Evolutionary conservation across 352 stramenopile species (phyloP).

Genomic region (Phytophthora brassicae): DNA sequence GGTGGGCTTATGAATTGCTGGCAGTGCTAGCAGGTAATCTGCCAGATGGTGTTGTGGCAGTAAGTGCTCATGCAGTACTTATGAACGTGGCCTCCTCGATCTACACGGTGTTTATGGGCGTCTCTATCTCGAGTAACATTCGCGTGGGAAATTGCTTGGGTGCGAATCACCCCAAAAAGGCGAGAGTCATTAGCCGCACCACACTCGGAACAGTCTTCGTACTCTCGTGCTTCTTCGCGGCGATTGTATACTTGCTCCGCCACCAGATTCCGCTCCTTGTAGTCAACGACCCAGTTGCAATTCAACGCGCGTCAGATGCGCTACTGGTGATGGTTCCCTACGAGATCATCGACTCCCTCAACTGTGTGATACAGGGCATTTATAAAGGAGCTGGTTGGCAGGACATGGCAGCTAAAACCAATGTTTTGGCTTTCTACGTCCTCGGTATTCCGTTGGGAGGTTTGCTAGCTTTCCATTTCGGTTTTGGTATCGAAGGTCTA

Average conservation of each 20-base stretch:
- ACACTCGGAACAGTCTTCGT: conserved; percentile 44
- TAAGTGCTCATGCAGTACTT: conserved; percentile 75
- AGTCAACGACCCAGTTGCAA: conserved; percentile 52
- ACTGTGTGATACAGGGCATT: conserved; percentile 76
- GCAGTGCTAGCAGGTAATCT: conserved; percentile 69
- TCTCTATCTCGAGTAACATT: conserved; percentile 70
- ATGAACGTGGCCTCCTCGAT: conserved; percentile 65
- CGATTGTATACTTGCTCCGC: conserved; percentile 42
- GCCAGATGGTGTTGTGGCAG: conserved; percentile 64
- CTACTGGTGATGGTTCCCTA: conserved; percentile 74
- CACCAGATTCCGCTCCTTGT: conserved; percentile 53
- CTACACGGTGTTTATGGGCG: conserved; percentile 76
- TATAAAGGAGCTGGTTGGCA: conserved; percentile 75
- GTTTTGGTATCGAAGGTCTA: conserved; percentile 61
- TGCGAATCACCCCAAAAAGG: conserved; percentile 70
- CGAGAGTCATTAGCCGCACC: conserved; percentile 54
- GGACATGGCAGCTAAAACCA: conserved; percentile 68
- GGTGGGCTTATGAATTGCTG: conserved; percentile 80
- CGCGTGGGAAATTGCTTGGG: conserved; percentile 79
- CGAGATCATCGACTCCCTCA: conserved; percentile 76
- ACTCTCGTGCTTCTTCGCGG: conserved; percentile 41
- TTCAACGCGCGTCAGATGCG: conserved; percentile 45
- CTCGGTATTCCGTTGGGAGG: conserved; percentile 73
- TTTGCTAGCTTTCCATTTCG: conserved; percentile 56
- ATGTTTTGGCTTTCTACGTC: conserved; percentile 78